Conservation (phyloP, 805 yeast species). For the Schizosaccharomyces osmophilus region DNA sequence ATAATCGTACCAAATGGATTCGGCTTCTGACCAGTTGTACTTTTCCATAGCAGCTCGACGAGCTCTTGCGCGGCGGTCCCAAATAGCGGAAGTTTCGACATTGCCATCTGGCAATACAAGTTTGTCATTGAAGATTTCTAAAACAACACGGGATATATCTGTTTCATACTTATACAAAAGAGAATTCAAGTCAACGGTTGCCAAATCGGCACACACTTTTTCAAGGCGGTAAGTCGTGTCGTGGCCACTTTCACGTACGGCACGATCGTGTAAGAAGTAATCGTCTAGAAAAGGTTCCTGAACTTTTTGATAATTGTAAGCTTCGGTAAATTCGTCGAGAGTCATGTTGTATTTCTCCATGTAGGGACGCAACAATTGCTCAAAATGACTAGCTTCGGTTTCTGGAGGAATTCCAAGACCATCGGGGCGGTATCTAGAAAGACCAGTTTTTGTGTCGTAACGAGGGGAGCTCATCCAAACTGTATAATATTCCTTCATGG, state of each 20-base stretch:
- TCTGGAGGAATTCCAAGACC: conserved; percentile 94
- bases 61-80: conserved; percentile 33
- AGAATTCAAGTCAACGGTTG: conserved; percentile 73
- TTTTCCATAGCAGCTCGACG: conserved; percentile 35
- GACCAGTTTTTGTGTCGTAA: conserved; percentile 43
- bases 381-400: conserved; percentile 75
- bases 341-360: conserved; percentile 34
- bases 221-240: conserved; percentile 81
- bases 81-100: conserved; percentile 25
- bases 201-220: conserved; percentile 69
- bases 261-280: conserved; percentile 75
- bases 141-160: conserved; percentile 50
- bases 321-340: conserved; percentile 37
- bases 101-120: conserved; percentile 16
- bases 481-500: conserved; percentile 59
- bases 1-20: conserved; percentile 65
- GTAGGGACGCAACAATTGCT: conserved; percentile 41
- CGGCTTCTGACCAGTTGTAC: conserved; percentile 63
- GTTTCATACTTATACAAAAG: conserved; percentile 69
- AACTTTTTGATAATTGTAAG: conserved; percentile 43
- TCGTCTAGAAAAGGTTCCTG: conserved; percentile 65
- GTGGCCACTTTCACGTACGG: conserved; percentile 89
- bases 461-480: conserved; percentile 68
- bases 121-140: conserved; percentile 28
- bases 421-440: conserved; percentile 73